These are phyloP conservation scores for Croton laevigatus DNA, from an alignment of 441 rosid species.

Conservation along the genomic window DNA sequence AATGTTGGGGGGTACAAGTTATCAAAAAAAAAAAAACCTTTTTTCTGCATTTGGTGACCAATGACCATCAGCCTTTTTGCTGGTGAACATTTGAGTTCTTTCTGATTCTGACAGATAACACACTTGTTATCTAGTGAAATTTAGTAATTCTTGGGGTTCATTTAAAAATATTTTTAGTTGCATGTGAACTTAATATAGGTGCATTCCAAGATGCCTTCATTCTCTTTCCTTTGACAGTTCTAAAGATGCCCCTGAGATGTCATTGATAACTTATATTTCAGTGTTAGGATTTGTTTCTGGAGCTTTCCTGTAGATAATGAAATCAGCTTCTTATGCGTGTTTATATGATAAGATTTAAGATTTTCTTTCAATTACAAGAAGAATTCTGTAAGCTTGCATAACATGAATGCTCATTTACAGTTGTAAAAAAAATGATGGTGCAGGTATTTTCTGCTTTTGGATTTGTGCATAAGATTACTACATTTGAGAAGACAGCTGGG, in stretches of 20 bases:
- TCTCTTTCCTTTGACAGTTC: not conserved
- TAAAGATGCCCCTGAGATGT: not conserved
- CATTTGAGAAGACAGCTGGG: slow-evolving; percentile 98
- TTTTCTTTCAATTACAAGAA: not conserved
- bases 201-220: not conserved
- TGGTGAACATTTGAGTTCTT: not conserved
- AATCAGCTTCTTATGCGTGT: slow-evolving; percentile 6
- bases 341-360: not conserved
- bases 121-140: not conserved
- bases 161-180: slow-evolving; percentile 3
- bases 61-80: not conserved
- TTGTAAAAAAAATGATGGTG: slow-evolving; percentile 32
- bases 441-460: slow-evolving; percentile 99
- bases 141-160: slow-evolving; percentile 7
- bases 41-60: not conserved
- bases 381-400: not conserved
- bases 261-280: not conserved
- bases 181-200: not conserved
- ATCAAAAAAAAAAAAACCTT: not conserved
- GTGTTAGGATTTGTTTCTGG: not conserved
- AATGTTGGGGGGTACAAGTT: not conserved
- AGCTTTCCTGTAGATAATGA: not conserved
- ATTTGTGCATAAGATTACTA: slow-evolving; percentile 94
- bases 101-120: not conserved
- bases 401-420: slow-evolving; percentile 16